These are phyloP conservation scores for Pleurozium schreberi DNA, from an alignment of 225 moss, liverwort and hornwort genomes.

Conservation along the genomic window DNA sequence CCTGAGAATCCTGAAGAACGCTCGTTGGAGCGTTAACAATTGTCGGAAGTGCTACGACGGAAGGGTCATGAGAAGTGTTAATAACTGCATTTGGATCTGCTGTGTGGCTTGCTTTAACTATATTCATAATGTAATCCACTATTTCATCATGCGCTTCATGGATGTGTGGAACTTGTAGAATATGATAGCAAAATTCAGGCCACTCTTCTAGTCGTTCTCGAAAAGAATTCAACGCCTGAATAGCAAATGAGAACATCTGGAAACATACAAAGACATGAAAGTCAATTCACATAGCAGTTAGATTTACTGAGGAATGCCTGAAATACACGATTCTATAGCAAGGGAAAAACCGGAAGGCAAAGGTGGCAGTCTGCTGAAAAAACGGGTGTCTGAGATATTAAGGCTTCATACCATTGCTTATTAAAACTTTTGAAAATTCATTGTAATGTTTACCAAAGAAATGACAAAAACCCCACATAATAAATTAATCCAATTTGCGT, in stretches of 20 bases:
- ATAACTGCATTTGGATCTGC: conserved; percentile 31
- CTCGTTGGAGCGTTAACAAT: conserved; percentile 29
- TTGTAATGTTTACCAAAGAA: not conserved
- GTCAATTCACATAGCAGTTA: not conserved
- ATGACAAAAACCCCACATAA: not conserved
- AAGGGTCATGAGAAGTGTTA: conserved; percentile 28
- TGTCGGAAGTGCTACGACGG: conserved; percentile 38
- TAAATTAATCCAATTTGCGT: not conserved
- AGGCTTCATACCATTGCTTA: not conserved
- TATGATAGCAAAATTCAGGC: conserved; percentile 84
- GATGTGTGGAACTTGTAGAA: conserved; percentile 79
- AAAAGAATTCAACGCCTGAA: conserved; percentile 65
- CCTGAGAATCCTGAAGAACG: conserved; percentile 26
- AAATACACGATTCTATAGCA: not conserved
- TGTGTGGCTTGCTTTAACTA: conserved; percentile 30
- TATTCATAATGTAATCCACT: conserved; percentile 43
- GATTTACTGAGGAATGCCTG: not conserved
- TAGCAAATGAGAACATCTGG: conserved; percentile 88
- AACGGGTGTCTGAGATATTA: not conserved
- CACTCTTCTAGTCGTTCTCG: conserved; percentile 71
- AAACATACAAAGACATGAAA: not conserved
- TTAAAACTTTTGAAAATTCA: not conserved
- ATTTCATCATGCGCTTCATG: conserved; percentile 57
- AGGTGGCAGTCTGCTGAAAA: not conserved
- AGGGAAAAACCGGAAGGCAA: not conserved